These are phyloP conservation scores for Botrytis galanthina DNA, from an alignment of 2,329 filamentous ascomycete genomes.

Conservation along the genomic window DNA sequence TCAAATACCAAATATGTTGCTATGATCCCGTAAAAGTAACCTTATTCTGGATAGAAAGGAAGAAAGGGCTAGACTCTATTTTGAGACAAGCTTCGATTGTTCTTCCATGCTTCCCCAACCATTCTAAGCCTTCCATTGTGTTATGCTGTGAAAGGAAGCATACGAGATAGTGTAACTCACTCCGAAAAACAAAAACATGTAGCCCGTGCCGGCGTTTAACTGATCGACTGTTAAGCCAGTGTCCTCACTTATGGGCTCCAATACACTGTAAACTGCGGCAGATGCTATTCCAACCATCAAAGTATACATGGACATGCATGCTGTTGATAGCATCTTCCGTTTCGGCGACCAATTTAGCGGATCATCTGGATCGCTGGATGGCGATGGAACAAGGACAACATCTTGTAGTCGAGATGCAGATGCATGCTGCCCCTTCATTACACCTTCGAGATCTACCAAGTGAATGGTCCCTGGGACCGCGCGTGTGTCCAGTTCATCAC, in stretches of 20 bases:
- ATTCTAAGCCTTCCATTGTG: too few relatives aligned
- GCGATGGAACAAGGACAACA: constrained; percentile 38
- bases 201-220: constrained; percentile 50
- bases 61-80: background rate
- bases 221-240: constrained; percentile 46
- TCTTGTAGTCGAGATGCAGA: constrained; percentile 32
- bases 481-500: constrained; percentile 23
- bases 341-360: constrained; percentile 42
- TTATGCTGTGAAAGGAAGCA: background rate
- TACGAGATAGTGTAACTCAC: constrained; percentile 5
- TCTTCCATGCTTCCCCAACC: background rate
- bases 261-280: constrained; percentile 50
- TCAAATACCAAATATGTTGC: background rate
- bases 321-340: constrained; percentile 38
- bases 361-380: constrained; percentile 41
- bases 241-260: constrained; percentile 48
- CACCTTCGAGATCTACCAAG: constrained; percentile 37
- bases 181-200: constrained; percentile 47
- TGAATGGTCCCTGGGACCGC: constrained; percentile 37
- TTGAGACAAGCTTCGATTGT: background rate
- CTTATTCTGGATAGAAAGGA: background rate
- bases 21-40: background rate
- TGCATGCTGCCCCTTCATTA: constrained; percentile 29
- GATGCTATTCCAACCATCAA: constrained; percentile 49
- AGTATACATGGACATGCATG: constrained; percentile 43